Percentiles rank a stretch among this genome's conserved stretches.
Conservation (phyloP, 305 asterid species). For the Fraxinus latifolia region DNA sequence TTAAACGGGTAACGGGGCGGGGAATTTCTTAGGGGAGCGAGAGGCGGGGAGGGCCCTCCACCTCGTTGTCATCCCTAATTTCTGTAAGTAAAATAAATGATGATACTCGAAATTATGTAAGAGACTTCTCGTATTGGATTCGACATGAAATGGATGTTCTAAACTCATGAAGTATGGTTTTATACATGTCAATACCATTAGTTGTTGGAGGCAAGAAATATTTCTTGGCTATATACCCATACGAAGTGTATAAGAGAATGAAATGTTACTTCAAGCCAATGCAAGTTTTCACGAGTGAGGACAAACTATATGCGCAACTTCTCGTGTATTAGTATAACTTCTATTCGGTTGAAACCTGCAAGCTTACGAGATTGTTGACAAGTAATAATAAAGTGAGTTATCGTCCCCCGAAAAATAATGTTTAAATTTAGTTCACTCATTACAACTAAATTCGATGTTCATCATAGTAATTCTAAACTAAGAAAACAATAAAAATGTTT, state of each 20-base stretch:
- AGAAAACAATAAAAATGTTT: no score
- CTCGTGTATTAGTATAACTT: neutral
- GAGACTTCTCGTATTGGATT: neutral
- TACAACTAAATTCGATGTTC: no score
- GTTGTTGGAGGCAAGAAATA: neutral
- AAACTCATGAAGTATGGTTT: neutral
- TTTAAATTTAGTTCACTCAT: no score
- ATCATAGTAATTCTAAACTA: no score
- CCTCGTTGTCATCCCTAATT: no score
- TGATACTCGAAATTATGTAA: neutral
- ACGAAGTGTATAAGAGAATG: neutral
- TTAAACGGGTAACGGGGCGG: no score
- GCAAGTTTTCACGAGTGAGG: neutral
- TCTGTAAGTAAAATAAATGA: neutral
- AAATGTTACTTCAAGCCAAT: neutral
- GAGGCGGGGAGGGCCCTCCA: no score
- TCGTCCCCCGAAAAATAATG: no score
- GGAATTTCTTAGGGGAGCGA: no score
- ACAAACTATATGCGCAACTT: neutral
- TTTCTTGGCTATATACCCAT: neutral
- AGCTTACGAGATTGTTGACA: no score
- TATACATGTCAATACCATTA: neutral
- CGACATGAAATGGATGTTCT: neutral
- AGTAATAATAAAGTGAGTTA: no score
- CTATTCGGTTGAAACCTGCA: no score